A percentile compares a stretch with the other conserved stretches of the same genome.
Evolutionary conservation across 2,329 filamentous ascomycete species (phyloP).

Genomic region (Colletotrichum sp.): DNA sequence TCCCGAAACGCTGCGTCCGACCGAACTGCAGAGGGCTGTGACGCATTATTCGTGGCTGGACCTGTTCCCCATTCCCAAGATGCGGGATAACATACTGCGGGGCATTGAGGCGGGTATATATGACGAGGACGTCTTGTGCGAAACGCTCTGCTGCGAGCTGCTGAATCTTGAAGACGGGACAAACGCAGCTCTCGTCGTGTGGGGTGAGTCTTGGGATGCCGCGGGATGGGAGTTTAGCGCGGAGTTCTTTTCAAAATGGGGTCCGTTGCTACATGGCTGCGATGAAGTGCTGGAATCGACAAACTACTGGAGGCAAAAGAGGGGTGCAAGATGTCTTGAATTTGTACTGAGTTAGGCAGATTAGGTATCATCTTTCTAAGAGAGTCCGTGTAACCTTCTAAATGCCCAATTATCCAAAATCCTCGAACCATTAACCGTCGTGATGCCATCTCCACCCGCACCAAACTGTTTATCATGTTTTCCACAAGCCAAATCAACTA

Average conservation of each 20-base stretch:
- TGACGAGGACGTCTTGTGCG: not conserved
- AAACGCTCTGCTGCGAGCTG: not conserved
- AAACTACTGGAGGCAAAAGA: not conserved
- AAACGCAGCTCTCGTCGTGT: conserved; percentile 26
- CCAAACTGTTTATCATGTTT: conserved; percentile 29
- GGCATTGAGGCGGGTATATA: not conserved
- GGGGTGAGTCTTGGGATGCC: conserved; percentile 50
- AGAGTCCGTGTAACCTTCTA: conserved; percentile 35
- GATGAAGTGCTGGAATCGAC: not conserved
- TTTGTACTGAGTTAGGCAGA: not conserved
- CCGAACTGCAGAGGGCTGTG: conserved; percentile 27
- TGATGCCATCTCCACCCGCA: conserved; percentile 31
- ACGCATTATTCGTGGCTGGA: conserved; percentile 36
- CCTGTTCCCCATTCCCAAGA: conserved; percentile 30
- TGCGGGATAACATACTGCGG: conserved; percentile 31
- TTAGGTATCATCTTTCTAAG: not conserved
- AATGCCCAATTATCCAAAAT: conserved; percentile 39
- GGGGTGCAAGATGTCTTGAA: not conserved
- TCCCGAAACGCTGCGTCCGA: conserved; percentile 27
- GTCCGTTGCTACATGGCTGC: not conserved
- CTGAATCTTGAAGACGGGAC: not conserved
- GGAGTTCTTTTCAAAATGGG: not conserved
- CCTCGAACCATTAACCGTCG: conserved; percentile 32
- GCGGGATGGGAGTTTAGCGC: conserved; percentile 51
- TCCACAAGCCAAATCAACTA: conserved; percentile 51